Evolutionary conservation across 2,329 filamentous ascomycete species (phyloP).

Genomic region (Diaporthe velutina): DNA sequence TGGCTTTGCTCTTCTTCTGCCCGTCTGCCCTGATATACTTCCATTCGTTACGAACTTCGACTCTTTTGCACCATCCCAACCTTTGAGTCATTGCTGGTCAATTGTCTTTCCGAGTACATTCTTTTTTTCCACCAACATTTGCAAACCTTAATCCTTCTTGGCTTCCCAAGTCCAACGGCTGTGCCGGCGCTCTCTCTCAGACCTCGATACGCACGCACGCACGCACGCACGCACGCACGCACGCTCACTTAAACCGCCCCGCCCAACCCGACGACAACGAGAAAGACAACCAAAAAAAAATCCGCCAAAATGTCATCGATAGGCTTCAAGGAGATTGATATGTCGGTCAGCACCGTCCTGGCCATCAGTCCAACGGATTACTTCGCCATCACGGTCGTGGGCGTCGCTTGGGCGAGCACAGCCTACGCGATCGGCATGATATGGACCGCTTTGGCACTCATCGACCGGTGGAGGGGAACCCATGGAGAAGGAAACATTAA

Average conservation of each 20-base stretch:
- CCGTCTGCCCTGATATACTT: constrained; percentile 15
- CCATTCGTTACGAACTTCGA: constrained; percentile 18
- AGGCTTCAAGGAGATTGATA: constrained; percentile 28
- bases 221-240: neutral
- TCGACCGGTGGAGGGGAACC: constrained; percentile 46
- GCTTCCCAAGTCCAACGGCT: constrained; percentile 10
- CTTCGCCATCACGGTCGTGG: constrained; percentile 40
- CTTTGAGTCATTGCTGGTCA: constrained; percentile 34
- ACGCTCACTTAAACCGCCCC: neutral
- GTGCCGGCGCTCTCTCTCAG: constrained; percentile 28
- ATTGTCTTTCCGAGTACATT: constrained; percentile 14
- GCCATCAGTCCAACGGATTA: constrained; percentile 38
- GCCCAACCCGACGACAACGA: neutral
- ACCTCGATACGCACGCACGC: neutral
- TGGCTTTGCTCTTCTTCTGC: neutral
- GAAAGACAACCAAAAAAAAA: neutral
- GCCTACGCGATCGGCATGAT: constrained; percentile 45
- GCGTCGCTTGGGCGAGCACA: constrained; percentile 41
- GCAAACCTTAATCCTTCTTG: constrained; percentile 19
- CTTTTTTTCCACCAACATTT: neutral
- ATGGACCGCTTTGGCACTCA: constrained; percentile 43
- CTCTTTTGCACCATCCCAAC: neutral
- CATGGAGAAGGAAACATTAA: constrained; percentile 42
- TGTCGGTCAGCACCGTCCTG: neutral
- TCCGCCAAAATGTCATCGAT: constrained; percentile 27